Base-by-base conservation (phyloP, 1,139 yeast species). In the Lodderomyces elongisporus region DNA sequence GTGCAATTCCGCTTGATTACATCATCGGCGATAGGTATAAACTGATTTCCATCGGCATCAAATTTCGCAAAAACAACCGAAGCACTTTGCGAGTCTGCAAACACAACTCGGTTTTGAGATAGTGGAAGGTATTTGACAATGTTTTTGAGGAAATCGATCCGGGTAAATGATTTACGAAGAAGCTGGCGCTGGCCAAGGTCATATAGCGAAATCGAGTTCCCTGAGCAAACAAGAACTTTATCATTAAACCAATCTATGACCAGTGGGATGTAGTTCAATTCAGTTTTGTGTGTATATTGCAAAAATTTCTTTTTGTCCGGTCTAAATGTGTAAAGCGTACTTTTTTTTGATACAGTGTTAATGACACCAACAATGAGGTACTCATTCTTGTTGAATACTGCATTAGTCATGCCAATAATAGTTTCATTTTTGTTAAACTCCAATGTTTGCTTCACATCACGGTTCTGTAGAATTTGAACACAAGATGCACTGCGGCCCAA, bases 181-280 rank as follows among this genome's bases (percentile, higher is more conserved):
- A 91, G 61, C 50, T 88, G 96, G 43, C 80, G 83, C 45, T 70
- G 70, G 1, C 98, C 98, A 24, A 88, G 44, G 25, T 81, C 93
- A 51, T 73, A 88, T 5, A 85, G 47, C 14, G 87, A 61, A 20
- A 91, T 46, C 21, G 58, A 55, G 32, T 70, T 66, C 0, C 70
- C 72, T 36, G 74, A 48, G 0, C 85, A 93, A 1, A 74, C 81
- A 2, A 88, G 54, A 2, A 88, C 52, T 42, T 68, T 66, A 0
- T 82, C 85, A 27, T 78, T 73, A 53, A 84, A 88, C 12, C 63
- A 60, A 1, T 57, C 43, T 51, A 89, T 47, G 0, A 82, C 66
- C 20, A 66, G 45, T 0, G 81, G 77, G 0, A 65, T 58, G 7
- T 49, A 59, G 5, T 74, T 78, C 1, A 83, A 58, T 17, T 58